A percentile compares a stretch with the other conserved stretches of the same genome.
These are phyloP conservation scores for Coemansia sp. DNA, from an alignment of 192 early-diverging fungal genomes.

Conservation along the genomic window DNA sequence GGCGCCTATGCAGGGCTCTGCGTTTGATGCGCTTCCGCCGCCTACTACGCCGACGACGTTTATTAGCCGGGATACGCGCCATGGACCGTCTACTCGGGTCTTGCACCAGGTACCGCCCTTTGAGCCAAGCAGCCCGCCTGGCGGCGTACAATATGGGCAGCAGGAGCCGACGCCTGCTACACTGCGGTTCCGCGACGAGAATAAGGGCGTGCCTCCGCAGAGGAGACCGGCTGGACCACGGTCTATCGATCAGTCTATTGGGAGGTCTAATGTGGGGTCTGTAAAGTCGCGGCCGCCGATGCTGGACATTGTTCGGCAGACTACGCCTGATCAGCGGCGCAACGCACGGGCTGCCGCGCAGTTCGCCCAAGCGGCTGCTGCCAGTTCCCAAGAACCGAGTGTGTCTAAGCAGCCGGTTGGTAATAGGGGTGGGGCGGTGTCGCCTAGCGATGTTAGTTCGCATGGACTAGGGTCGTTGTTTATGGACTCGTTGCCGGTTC, in stretches of 20 bases:
- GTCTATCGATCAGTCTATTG: conserved; percentile 8
- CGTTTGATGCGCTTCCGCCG: conserved; percentile 17
- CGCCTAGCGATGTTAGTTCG: conserved; percentile 20
- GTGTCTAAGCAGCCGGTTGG: background rate
- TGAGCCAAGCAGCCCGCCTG: background rate
- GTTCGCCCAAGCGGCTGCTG: conserved; percentile 18
- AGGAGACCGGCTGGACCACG: conserved; percentile 1
- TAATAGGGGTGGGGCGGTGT: background rate
- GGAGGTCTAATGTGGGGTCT: conserved; percentile 13
- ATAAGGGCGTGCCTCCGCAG: background rate
- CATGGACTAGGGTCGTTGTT: conserved; percentile 47
- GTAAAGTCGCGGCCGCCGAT: conserved; percentile 14
- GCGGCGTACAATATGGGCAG: background rate
- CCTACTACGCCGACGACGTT: conserved; percentile 53
- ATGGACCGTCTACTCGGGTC: conserved; percentile 28
- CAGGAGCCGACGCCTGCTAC: background rate
- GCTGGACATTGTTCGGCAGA: conserved; percentile 10
- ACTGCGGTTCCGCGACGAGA: background rate
- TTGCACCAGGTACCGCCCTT: conserved; percentile 39
- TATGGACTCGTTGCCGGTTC: conserved; percentile 28
- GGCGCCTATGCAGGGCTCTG: background rate
- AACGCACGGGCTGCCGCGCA: conserved; percentile 22
- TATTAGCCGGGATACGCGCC: conserved; percentile 34
- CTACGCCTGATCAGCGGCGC: background rate
- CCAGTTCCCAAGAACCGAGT: background rate